Percentiles rank a stretch among this genome's conserved stretches.
Conservation (phyloP, 116 monocot species). For the Posidonia oceanica region DNA sequence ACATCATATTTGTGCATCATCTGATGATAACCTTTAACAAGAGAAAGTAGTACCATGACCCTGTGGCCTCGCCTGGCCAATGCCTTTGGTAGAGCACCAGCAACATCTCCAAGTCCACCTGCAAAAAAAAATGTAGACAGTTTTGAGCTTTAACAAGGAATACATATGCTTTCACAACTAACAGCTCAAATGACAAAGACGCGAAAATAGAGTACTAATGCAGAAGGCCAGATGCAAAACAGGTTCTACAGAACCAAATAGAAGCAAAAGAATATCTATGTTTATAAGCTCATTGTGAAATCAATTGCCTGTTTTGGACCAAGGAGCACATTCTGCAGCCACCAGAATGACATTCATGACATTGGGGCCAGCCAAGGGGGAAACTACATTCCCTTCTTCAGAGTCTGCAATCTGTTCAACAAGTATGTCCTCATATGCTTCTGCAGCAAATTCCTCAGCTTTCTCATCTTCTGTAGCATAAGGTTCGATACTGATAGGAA, state of each 20-base stretch:
- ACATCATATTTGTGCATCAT: background rate
- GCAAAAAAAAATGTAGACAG: background rate
- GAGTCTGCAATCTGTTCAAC: constrained; percentile 13
- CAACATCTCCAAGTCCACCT: constrained; percentile 99
- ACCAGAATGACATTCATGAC: constrained; percentile 86
- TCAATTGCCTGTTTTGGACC: constrained; percentile 75
- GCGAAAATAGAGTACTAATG: background rate
- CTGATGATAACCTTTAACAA: background rate
- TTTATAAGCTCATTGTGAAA: constrained; percentile 7
- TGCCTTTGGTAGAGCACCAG: constrained; percentile 81
- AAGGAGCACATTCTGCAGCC: constrained; percentile 86
- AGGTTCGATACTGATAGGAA: constrained; percentile 11
- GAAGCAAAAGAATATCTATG: background rate
- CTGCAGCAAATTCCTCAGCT: constrained; percentile 9
- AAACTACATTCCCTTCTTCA: constrained; percentile 12
- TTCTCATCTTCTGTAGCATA: constrained; percentile 7
- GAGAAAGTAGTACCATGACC: constrained; percentile 49
- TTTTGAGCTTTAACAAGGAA: too few species aligned
- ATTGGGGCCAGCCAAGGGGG: constrained; percentile 48
- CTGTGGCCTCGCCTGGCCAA: constrained; percentile 76
- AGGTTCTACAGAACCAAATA: background rate
- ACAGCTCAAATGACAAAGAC: too few species aligned
- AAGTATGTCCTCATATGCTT: constrained; percentile 9
- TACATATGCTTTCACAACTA: too few species aligned
- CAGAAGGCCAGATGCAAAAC: background rate